phyloP scores from a whole-genome alignment of 2,329 filamentous ascomycete genomes.

The Dactylellina leptospora region DNA sequence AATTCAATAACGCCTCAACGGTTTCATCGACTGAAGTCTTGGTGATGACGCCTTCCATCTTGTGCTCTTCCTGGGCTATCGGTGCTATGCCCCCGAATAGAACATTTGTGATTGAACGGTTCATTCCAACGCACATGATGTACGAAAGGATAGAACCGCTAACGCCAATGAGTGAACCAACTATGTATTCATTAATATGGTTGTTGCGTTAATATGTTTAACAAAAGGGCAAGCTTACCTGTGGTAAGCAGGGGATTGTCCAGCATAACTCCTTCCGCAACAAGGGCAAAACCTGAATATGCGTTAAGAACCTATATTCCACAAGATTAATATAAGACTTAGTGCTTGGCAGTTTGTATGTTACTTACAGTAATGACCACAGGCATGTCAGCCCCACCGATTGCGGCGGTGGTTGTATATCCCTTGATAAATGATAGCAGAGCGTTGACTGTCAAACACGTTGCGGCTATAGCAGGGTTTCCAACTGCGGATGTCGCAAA shows the following conservation, averaged over 20 bases:
- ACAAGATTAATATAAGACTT: constrained; percentile 59
- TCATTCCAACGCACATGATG: constrained; percentile 90
- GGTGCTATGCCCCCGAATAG: constrained; percentile 82
- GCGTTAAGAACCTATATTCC: constrained; percentile 86
- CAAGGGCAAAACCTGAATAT: constrained; percentile 87
- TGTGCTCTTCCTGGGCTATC: constrained; percentile 70
- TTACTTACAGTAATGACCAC: constrained; percentile 54
- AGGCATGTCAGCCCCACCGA: constrained; percentile 93
- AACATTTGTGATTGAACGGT: constrained; percentile 86
- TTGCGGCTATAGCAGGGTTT: constrained; percentile 79
- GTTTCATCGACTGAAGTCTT: constrained; percentile 83
- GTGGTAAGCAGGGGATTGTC: constrained; percentile 85
- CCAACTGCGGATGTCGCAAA: constrained; percentile 81
- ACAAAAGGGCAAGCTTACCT: background rate
- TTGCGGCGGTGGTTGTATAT: constrained; percentile 85
- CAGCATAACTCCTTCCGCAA: constrained; percentile 91
- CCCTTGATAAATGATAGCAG: constrained; percentile 83
- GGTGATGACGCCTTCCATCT: constrained; percentile 81
- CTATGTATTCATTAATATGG: constrained; percentile 58
- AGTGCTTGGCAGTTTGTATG: constrained; percentile 56
- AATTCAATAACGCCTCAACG: constrained; percentile 76
- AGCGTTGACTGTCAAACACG: constrained; percentile 78
- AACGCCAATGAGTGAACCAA: constrained; percentile 86
- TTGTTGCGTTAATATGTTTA: background rate
- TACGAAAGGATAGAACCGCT: constrained; percentile 89